Percentiles rank a stretch among this genome's conserved stretches.
Conservation (phyloP, 345 rosid species). For the Moringa oleifera region DNA sequence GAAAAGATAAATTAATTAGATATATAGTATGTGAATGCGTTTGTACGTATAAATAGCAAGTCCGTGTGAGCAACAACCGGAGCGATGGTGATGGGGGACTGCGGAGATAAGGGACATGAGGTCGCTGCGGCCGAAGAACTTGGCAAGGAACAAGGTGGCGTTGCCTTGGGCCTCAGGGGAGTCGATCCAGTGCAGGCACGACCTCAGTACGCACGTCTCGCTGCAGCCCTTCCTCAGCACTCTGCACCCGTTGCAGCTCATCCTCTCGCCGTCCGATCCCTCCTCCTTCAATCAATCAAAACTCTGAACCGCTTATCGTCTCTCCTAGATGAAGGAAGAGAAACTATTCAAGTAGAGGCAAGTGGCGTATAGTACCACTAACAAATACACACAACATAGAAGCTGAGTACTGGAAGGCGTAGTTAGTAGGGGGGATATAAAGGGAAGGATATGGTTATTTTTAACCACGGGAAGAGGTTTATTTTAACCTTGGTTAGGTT, state of each 20-base stretch:
- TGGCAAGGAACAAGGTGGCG: slow-evolving; percentile 61
- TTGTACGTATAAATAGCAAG: no score
- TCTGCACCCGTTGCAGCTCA: slow-evolving; percentile 66
- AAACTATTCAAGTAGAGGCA: no score
- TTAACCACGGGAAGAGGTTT: slow-evolving; percentile 26
- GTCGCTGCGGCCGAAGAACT: slow-evolving; percentile 55
- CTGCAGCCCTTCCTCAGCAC: slow-evolving; percentile 58
- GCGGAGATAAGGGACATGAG: slow-evolving; percentile 44
- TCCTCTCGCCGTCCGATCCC: slow-evolving; percentile 21
- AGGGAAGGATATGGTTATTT: background rate
- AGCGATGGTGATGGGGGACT: slow-evolving; percentile 49
- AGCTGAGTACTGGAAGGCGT: no score
- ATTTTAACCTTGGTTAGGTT: slow-evolving; percentile 18
- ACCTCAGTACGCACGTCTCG: slow-evolving; percentile 43
- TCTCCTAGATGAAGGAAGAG: no score
- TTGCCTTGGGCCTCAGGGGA: slow-evolving; percentile 46
- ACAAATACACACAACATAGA: no score
- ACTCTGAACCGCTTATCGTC: no score
- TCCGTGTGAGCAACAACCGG: slow-evolving; percentile 20
- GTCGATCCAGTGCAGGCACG: slow-evolving; percentile 50
- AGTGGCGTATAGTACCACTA: no score
- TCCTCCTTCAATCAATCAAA: no score
- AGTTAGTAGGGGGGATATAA: no score
- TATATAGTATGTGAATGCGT: background rate
- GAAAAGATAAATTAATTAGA: background rate